Conservation (phyloP, 78 protist species). For the Emiliania huxleyi region DNA sequence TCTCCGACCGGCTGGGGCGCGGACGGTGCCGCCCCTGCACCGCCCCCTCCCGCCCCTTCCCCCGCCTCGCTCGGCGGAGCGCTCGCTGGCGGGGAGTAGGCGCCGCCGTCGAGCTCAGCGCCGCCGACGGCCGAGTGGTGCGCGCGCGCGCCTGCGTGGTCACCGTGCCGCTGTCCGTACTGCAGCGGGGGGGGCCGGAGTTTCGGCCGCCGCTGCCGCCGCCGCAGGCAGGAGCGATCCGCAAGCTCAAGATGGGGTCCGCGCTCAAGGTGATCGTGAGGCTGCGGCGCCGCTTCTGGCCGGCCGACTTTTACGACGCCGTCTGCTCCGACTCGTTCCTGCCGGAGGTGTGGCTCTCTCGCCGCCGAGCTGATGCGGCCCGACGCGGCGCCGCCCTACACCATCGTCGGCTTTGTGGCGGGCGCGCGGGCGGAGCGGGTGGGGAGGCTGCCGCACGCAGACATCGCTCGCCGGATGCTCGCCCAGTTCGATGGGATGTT, state of each 20-base stretch:
- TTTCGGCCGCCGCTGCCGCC: neutral
- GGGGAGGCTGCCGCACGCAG: neutral
- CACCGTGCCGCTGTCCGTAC: neutral
- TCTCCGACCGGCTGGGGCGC: no score
- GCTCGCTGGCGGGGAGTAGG: neutral
- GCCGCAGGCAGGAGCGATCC: neutral
- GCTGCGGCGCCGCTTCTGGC: neutral
- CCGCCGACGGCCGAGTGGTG: neutral
- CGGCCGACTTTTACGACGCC: neutral
- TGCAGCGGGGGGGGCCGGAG: neutral
- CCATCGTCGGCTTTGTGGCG: constrained; percentile 6
- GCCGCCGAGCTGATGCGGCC: neutral
- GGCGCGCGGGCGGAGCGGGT: neutral
- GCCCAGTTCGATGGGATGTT: neutral
- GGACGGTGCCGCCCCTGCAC: no score
- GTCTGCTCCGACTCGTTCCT: neutral
- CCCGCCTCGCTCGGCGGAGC: no score
- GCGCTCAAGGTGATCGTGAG: constrained; percentile 3
- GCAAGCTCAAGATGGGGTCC: neutral
- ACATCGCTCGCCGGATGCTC: neutral
- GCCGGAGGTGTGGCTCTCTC: constrained; percentile 12
- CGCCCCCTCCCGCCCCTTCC: no score
- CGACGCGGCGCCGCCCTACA: neutral
- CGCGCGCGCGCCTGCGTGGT: neutral
- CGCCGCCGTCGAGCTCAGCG: neutral